Evolutionary conservation across 345 rosid genomes (phyloP).

Genomic region (Moricandia moricandioides): DNA sequence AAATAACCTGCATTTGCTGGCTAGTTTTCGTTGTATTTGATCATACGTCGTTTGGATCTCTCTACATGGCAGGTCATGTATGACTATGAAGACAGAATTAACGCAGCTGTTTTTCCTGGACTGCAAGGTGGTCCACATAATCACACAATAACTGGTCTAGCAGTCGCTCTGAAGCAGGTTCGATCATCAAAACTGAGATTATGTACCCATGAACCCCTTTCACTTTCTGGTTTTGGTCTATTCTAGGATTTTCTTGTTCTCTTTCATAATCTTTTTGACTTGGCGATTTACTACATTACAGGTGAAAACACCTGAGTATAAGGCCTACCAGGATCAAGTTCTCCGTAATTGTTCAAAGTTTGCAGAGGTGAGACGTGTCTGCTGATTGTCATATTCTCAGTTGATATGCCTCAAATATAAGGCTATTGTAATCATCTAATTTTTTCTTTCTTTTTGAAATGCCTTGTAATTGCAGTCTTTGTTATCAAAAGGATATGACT

Average conservation of each 20-base stretch:
- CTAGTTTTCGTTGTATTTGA: neutral
- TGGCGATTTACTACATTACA: constrained; percentile 27
- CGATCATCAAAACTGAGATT: neutral
- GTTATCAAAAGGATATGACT: constrained; percentile 70
- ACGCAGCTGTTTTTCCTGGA: constrained; percentile 96
- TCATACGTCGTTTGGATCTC: constrained; percentile 24
- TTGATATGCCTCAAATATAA: constrained; percentile 10
- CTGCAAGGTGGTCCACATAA: constrained; percentile 99
- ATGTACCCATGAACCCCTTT: neutral
- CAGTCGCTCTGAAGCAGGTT: constrained; percentile 94
- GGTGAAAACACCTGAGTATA: constrained; percentile 83
- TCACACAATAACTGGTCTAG: constrained; percentile 91
- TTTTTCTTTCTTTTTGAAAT: neutral
- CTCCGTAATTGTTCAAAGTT: constrained; percentile 71
- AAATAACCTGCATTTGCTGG: neutral
- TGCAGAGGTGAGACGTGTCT: constrained; percentile 54
- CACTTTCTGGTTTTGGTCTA: neutral
- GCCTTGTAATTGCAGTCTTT: constrained; percentile 54
- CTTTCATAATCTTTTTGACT: constrained; percentile 23
- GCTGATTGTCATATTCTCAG: neutral
- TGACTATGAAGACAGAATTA: constrained; percentile 81
- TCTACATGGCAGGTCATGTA: constrained; percentile 68
- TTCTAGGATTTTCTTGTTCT: neutral
- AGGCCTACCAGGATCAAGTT: constrained; percentile 90
- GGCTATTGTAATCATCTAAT: constrained; percentile 1